Evolutionary conservation across 345 rosid species (phyloP), one percentile per base, ranked within the genome.

Genomic region (Aquilaria yunnanensis): DNA sequence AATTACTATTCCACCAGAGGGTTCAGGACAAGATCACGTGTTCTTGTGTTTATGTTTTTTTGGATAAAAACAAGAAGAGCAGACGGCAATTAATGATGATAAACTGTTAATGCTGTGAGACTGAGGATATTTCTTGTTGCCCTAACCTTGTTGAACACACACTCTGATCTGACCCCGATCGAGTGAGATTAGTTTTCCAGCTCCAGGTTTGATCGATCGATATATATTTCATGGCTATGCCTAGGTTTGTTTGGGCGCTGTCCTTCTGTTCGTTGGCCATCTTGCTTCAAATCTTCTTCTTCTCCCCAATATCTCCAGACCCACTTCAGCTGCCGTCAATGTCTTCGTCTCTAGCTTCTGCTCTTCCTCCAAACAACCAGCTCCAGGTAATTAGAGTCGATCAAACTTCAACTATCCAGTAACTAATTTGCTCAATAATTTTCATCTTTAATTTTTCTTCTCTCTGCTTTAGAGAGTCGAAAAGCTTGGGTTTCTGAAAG

Each of bases 281-380:
- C 30, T 23, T 64, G 0, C 53, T 74, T 60, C 81, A 62, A 56
- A 55, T 78, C 65, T 71, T 70, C 70, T 64, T 72, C 67, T 81
- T 67, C 72, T 84, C 90, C 2, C 83, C 85, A 0, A 64, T 81
- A 58, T 79, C 81, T 45, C 80, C 80, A 0, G 66, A 69, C 50
- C 14, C 55, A 2, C 81, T 79, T 63, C 12, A 11, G 9, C 31
- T 75, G 30, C 84, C 72, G 1, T 63, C 54, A 2, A 14, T 70
- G 59, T 64, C 75, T 57, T 51, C 74, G 23, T 23, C 23, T 23
- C 23, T 23, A 14, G 32, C 47, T 32, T 31, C 56, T 30, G 51
- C 14, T 49, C 49, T 67, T 9, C 70, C 80, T n/a, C n/a, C 80
- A 1, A 80, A 78, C 74, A 72, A 61, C 47, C 16, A 32, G 50